phyloP scores from a whole-genome alignment of 768 basidiomycete genomes.

The Pisolithus orientalis region DNA sequence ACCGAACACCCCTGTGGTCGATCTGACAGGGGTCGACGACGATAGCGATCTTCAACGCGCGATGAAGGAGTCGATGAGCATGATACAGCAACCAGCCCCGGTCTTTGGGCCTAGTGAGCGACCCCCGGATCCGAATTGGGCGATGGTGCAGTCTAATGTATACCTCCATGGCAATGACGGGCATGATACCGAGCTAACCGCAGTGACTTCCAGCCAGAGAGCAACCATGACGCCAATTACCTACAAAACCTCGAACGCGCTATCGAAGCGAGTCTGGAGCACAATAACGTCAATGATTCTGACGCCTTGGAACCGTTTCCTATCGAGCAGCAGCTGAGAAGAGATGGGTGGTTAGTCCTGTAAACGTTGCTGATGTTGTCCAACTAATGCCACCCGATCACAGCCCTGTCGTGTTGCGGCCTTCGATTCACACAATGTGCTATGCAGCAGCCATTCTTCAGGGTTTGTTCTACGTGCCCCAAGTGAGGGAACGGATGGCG shows the following conservation, averaged over 20 bases:
- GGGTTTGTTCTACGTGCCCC: slow-evolving; percentile 63
- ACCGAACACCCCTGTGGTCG: slow-evolving; percentile 37
- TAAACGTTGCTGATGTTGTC: background rate
- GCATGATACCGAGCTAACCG: slow-evolving; percentile 1
- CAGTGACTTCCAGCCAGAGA: slow-evolving; percentile 25
- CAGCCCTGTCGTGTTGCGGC: slow-evolving; percentile 70
- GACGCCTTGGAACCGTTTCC: slow-evolving; percentile 49
- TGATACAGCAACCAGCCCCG: slow-evolving; percentile 19
- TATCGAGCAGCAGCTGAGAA: slow-evolving; percentile 45
- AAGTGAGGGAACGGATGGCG: slow-evolving; percentile 46
- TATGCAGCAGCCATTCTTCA: slow-evolving; percentile 54
- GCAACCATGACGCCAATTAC: slow-evolving; percentile 40
- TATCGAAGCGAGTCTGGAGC: slow-evolving; percentile 62
- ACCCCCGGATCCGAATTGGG: slow-evolving; percentile 57
- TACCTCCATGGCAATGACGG: background rate
- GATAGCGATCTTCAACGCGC: slow-evolving; percentile 45
- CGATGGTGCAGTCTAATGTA: slow-evolving; percentile 60
- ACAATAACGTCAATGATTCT: slow-evolving; percentile 34
- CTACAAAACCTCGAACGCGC: slow-evolving; percentile 61
- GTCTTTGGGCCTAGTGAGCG: slow-evolving; percentile 45
- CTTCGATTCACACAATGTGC: slow-evolving; percentile 41
- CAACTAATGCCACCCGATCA: background rate
- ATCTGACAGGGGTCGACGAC: slow-evolving; percentile 53
- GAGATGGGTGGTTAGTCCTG: slow-evolving; percentile 50
- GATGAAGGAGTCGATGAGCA: slow-evolving; percentile 46